These are phyloP conservation scores for Leccinum arenicola DNA, from an alignment of 768 basidiomycete genomes.

Conservation along the genomic window DNA sequence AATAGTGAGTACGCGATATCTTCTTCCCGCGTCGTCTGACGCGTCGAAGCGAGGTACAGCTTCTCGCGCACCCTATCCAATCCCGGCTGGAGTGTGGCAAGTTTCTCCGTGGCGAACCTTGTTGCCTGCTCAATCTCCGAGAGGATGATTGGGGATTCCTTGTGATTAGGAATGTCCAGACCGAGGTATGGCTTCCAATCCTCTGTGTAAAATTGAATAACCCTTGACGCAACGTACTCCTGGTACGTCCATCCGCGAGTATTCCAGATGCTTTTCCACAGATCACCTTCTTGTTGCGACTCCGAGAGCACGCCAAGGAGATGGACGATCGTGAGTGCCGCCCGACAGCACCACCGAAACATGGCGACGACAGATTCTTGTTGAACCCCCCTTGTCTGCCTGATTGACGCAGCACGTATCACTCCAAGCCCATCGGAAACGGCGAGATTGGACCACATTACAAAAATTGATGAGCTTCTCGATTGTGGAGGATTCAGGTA, in stretches of 20 bases:
- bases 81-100: too few species aligned
- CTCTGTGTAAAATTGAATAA: neutral
- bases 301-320: neutral
- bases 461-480: neutral
- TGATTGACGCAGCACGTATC: neutral
- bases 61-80: too few species aligned
- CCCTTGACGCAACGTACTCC: neutral
- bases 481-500: neutral
- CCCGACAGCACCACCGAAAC: neutral
- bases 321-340: neutral
- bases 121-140: neutral
- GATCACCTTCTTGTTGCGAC: neutral
- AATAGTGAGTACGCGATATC: too few species aligned
- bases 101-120: fast-evolving
- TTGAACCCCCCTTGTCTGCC: neutral
- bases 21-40: fast-evolving
- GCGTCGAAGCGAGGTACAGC: too few species aligned
- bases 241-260: neutral
- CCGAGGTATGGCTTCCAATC: too few species aligned
- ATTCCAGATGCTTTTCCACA: neutral
- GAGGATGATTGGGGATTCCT: neutral
- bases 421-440: neutral
- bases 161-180: too few species aligned
- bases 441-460: neutral
- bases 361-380: neutral